Evolutionary conservation across 176 grass and related monocot species (phyloP).

Genomic region (Oryza coarctata): DNA sequence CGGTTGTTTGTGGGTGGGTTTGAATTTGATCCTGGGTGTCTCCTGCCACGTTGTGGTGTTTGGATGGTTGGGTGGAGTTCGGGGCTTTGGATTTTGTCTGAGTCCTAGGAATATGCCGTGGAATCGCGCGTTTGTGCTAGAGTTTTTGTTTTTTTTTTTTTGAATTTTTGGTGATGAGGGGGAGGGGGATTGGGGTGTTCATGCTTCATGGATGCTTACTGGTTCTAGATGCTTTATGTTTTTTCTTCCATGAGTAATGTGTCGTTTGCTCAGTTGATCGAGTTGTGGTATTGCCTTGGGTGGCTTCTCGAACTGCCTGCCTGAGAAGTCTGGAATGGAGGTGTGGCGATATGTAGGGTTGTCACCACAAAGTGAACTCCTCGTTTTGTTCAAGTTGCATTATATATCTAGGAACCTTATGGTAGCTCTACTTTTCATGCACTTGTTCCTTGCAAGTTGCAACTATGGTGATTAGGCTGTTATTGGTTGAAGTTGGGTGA

Average conservation of each 20-base stretch:
- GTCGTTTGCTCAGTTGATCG: not conserved
- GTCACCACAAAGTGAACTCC: not conserved
- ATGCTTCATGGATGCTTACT: not conserved
- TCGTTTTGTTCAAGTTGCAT: not conserved
- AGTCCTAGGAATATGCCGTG: not conserved
- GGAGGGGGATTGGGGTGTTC: not conserved
- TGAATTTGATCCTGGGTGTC: not conserved
- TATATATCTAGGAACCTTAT: not conserved
- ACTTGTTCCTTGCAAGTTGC: not conserved
- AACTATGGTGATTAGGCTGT: not conserved
- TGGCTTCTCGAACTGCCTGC: not conserved
- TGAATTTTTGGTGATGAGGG: not conserved
- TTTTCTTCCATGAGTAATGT: not conserved
- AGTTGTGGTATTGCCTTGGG: not conserved
- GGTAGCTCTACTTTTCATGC: not conserved
- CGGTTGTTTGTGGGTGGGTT: not conserved
- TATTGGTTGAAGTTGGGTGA: not conserved
- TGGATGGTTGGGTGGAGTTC: not conserved
- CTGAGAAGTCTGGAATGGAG: not conserved
- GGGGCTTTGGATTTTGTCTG: not conserved
- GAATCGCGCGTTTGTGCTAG: not conserved
- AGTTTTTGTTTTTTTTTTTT: too few species aligned
- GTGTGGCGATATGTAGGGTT: not conserved
- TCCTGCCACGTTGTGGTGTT: not conserved
- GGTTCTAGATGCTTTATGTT: not conserved